Evolutionary conservation across 176 grass and related monocot genomes (phyloP).

Genomic region (Olyra latifolia): DNA sequence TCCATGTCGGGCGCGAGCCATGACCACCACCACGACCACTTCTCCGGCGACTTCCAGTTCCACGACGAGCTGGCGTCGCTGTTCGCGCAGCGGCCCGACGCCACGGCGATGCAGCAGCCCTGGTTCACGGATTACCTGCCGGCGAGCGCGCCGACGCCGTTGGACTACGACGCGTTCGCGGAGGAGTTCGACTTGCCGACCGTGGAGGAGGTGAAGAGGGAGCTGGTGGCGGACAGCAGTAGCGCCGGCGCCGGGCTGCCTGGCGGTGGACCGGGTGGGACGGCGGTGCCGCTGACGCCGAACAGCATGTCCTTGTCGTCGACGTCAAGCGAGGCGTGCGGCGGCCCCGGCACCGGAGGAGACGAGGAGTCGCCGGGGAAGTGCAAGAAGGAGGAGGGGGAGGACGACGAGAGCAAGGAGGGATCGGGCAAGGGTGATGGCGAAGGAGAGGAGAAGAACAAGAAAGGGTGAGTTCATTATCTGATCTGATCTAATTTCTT

Average conservation of each 20-base stretch:
- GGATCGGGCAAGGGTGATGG: conserved; percentile 25
- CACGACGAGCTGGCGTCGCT: conserved; percentile 68
- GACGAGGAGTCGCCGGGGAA: conserved; percentile 30
- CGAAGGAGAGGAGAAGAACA: conserved; percentile 58
- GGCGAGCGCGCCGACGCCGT: not conserved
- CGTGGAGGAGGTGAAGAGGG: conserved; percentile 35
- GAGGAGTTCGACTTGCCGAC: conserved; percentile 14
- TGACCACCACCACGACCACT: conserved; percentile 30
- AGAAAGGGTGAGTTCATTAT: conserved; percentile 71
- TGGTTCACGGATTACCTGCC: conserved; percentile 41
- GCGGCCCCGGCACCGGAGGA: conserved; percentile 1
- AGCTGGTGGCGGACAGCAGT: conserved; percentile 5
- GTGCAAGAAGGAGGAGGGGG: conserved; percentile 52
- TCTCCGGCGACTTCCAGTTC: conserved; percentile 48
- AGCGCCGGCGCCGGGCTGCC: not conserved
- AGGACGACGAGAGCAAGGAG: conserved; percentile 47
- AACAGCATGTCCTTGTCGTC: conserved; percentile 71
- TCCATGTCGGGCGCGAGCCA: conserved; percentile 52
- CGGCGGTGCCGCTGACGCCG: conserved; percentile 44
- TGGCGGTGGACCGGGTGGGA: not conserved
- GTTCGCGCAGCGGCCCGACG: conserved; percentile 46
- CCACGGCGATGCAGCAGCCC: not conserved
- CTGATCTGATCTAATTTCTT: conserved; percentile 12
- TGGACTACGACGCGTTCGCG: conserved; percentile 37
- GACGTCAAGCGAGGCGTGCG: conserved; percentile 66